These are phyloP conservation scores for Cryphonectria japonica DNA, from an alignment of 2,329 filamentous ascomycete genomes.

Conservation along the genomic window DNA sequence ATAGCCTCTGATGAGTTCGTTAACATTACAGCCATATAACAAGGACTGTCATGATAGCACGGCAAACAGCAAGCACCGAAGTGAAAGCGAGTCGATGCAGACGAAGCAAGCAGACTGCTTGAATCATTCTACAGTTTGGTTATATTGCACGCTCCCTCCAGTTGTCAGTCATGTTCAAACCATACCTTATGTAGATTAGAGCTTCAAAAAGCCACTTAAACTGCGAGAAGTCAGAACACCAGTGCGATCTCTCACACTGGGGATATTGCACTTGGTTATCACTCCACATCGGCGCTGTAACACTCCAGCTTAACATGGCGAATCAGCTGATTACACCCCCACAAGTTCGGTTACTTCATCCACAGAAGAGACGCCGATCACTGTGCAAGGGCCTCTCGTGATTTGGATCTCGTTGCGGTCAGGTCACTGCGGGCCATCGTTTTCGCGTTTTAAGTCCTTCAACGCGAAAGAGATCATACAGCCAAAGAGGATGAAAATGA, in stretches of 20 bases:
- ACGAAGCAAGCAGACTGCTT: background rate
- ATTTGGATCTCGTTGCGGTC: background rate
- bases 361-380: background rate
- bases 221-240: background rate
- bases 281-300: background rate
- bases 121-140: background rate
- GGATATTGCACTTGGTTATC: background rate
- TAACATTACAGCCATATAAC: no score
- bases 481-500: background rate
- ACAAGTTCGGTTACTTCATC: background rate
- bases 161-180: background rate
- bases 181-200: background rate
- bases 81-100: background rate
- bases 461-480: no score
- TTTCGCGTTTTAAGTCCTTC: background rate
- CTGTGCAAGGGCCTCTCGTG: background rate
- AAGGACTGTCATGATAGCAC: no score
- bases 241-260: background rate
- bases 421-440: background rate
- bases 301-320: background rate
- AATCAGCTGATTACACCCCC: background rate
- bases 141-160: background rate
- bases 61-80: no score
- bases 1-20: no score
- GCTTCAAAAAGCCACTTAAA: background rate